Conservation (phyloP, 1,139 yeast genomes). For the Yamadazyma spencermartinsiae region DNA sequence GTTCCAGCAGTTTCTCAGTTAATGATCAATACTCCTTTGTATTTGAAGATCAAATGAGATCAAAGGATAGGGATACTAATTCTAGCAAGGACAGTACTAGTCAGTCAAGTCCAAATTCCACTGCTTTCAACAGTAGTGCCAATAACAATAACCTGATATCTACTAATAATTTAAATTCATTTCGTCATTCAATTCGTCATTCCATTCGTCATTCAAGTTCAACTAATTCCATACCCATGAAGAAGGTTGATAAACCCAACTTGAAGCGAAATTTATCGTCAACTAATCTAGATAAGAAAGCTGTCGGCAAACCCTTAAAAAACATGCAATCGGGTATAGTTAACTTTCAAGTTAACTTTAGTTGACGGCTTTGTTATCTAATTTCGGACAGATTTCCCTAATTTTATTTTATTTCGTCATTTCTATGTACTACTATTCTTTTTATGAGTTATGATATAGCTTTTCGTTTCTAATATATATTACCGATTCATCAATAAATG, state of each 20-base stretch:
- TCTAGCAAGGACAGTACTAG: background rate
- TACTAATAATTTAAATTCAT: background rate
- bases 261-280: conserved; percentile 2
- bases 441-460: background rate
- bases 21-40: conserved; percentile 2
- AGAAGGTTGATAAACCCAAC: conserved; percentile 6
- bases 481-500: background rate
- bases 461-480: conserved; percentile 1
- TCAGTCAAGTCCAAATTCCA: background rate
- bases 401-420: conserved; percentile 1
- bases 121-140: background rate
- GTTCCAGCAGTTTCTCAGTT: conserved; percentile 23
- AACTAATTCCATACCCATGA: conserved; percentile 2
- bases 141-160: background rate
- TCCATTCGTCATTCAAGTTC: conserved; percentile 3
- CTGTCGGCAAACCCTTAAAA: conserved; percentile 15
- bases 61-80: background rate
- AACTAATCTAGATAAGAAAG: conserved; percentile 2
- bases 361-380: background rate
- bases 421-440: background rate
- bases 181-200: conserved; percentile 3
- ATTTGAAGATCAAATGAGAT: conserved; percentile 3
- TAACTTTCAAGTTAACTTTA: conserved; percentile 33
- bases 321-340: conserved; percentile 40
- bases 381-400: background rate